A percentile compares a stretch with the other conserved stretches of the same genome.
Evolutionary conservation across 2,329 filamentous ascomycete species (phyloP).

Genomic region (Neofusicoccum parvum): DNA sequence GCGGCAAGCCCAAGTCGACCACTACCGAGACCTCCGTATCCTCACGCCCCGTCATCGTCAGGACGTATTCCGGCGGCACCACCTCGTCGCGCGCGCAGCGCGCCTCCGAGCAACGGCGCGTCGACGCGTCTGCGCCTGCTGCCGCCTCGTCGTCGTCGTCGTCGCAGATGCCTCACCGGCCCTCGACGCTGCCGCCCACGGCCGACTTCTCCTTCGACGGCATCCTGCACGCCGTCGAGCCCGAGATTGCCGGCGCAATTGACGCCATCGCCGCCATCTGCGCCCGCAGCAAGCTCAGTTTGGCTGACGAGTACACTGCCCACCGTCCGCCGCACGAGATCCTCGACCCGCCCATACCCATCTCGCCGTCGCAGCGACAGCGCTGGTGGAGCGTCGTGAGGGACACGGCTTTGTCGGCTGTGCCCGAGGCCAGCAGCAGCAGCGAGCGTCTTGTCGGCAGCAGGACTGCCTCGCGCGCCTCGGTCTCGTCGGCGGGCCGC

Average conservation of each 20-base stretch:
- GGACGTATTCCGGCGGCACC: conserved; percentile 38
- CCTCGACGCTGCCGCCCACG: conserved; percentile 45
- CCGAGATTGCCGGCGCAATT: conserved; percentile 60
- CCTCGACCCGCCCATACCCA: conserved; percentile 30
- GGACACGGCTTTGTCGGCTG: conserved; percentile 47
- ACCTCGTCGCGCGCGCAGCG: background rate
- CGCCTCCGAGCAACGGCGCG: conserved; percentile 2
- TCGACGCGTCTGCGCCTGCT: background rate
- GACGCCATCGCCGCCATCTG: conserved; percentile 66
- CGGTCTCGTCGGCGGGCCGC: conserved; percentile 14
- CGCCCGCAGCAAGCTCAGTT: conserved; percentile 61
- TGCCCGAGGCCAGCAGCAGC: conserved; percentile 52
- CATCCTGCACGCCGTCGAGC: conserved; percentile 59
- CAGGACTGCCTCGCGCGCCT: conserved; percentile 15
- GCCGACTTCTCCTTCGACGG: conserved; percentile 59
- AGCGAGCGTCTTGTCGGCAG: conserved; percentile 40
- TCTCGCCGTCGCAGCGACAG: conserved; percentile 30
- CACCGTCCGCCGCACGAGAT: conserved; percentile 65
- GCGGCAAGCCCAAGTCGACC: conserved; percentile 34
- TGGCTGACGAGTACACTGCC: conserved; percentile 64
- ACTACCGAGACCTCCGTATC: conserved; percentile 42
- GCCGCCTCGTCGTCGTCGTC: conserved; percentile 27
- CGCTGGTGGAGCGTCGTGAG: conserved; percentile 35
- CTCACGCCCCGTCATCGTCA: conserved; percentile 48
- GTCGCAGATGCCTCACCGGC: conserved; percentile 18